Conservation (phyloP, 2,329 filamentous ascomycete species). For the Paracamarosporium sp. region DNA sequence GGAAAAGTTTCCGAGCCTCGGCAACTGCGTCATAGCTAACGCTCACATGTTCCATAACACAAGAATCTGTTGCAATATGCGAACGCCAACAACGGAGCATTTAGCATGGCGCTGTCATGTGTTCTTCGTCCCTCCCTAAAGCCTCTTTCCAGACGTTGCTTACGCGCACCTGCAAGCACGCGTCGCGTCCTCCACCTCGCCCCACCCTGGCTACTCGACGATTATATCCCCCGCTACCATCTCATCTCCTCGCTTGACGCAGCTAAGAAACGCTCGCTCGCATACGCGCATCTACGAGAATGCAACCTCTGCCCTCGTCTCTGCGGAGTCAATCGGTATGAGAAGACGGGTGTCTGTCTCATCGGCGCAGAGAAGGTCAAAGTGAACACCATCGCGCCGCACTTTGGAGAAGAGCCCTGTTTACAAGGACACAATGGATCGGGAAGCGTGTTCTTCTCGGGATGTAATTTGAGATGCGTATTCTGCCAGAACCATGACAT, state of each 20-base stretch:
- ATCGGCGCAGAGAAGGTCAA: constrained; percentile 76
- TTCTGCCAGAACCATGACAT: constrained; percentile 63
- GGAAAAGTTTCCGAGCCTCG: constrained; percentile 8
- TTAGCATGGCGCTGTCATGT: not conserved
- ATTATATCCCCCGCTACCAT: constrained; percentile 77
- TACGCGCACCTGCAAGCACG: not conserved
- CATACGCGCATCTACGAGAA: constrained; percentile 76
- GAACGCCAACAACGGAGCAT: not conserved
- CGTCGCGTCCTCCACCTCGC: constrained; percentile 58
- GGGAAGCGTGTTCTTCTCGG: constrained; percentile 82
- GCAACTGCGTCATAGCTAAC: constrained; percentile 3
- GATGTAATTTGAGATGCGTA: constrained; percentile 76
- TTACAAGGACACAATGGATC: constrained; percentile 83
- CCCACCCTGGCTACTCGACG: constrained; percentile 72
- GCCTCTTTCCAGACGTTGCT: not conserved
- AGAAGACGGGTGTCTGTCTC: constrained; percentile 78
- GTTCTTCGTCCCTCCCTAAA: constrained; percentile 19
- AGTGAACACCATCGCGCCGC: constrained; percentile 84
- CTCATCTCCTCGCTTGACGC: constrained; percentile 71
- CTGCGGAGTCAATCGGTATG: constrained; percentile 81
- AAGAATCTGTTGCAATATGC: not conserved
- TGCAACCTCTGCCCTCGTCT: constrained; percentile 82
- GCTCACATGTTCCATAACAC: not conserved
- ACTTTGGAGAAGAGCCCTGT: constrained; percentile 76
- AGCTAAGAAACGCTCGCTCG: constrained; percentile 74